Conservation (phyloP, 495 filamentous ascomycete species). For the Penicillium mononematosum region DNA sequence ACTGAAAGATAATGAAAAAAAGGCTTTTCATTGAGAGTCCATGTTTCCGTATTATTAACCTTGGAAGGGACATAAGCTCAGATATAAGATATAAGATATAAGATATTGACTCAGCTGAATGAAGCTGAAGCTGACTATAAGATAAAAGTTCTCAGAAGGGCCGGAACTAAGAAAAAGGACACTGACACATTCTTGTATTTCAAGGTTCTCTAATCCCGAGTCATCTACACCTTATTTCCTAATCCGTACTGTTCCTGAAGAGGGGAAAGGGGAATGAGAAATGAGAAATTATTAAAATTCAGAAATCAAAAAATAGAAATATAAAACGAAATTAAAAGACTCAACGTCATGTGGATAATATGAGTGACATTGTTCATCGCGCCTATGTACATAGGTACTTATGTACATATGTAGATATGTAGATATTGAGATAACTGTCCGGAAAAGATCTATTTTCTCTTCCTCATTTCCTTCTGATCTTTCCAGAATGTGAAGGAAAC, state of each 20-base stretch:
- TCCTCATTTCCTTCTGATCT: neutral
- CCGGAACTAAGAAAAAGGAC: neutral
- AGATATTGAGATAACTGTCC: neutral
- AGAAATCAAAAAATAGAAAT: neutral
- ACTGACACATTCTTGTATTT: neutral
- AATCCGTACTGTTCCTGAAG: neutral
- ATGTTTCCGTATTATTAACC: slow-evolving; percentile 1
- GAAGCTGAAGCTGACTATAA: slow-evolving; percentile 4
- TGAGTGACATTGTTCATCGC: neutral
- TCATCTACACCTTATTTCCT: neutral
- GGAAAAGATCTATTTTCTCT: neutral
- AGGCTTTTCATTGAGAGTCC: neutral
- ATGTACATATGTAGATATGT: no score
- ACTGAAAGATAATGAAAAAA: neutral
- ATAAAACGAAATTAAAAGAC: neutral
- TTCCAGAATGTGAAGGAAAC: neutral
- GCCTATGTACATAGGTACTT: no score
- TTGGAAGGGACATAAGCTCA: neutral
- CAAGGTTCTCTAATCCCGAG: neutral
- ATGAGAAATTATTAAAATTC: neutral
- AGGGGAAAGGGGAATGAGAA: neutral
- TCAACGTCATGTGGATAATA: slow-evolving; percentile 1
- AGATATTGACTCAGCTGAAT: slow-evolving; percentile 4
- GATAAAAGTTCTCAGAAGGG: neutral
- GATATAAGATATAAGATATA: no score